A percentile compares a stretch with the other conserved stretches of the same genome.
These are phyloP conservation scores for Populus deltoides DNA, from an alignment of 345 rosid species.

Conservation along the genomic window DNA sequence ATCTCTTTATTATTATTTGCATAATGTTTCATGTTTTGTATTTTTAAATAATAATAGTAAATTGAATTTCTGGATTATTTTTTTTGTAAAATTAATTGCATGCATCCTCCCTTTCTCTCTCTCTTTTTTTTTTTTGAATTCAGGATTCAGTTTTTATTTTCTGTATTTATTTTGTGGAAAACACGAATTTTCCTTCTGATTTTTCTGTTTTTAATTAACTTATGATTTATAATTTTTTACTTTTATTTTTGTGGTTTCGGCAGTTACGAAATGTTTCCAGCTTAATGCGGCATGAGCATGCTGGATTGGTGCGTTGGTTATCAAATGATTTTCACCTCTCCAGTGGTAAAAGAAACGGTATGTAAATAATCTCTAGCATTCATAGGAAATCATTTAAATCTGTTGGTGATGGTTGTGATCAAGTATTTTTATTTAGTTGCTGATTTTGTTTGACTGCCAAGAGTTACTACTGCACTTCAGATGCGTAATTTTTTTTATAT, in stretches of 20 bases:
- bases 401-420: too few species aligned
- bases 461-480: too few species aligned
- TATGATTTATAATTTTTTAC: neutral
- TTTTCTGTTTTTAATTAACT: neutral
- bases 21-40: neutral
- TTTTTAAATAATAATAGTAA: neutral
- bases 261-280: slow-evolving; percentile 62
- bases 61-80: neutral
- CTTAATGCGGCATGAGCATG: slow-evolving; percentile 51
- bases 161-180: too few species aligned
- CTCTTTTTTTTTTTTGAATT: too few species aligned
- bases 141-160: neutral
- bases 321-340: slow-evolving; percentile 43
- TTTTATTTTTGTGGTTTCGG: slow-evolving; percentile 5
- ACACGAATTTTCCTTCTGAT: neutral
- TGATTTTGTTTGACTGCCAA: neutral
- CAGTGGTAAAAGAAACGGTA: slow-evolving; percentile 52
- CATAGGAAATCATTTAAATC: too few species aligned
- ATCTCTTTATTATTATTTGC: neutral
- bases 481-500: too few species aligned
- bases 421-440: neutral
- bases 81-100: neutral
- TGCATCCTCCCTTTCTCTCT: neutral
- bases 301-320: slow-evolving; percentile 50
- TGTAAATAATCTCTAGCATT: neutral